These are phyloP conservation scores for Mitosporidium daphniae DNA, from an alignment of 371 early-diverging fungal species.

Conservation along the genomic window DNA sequence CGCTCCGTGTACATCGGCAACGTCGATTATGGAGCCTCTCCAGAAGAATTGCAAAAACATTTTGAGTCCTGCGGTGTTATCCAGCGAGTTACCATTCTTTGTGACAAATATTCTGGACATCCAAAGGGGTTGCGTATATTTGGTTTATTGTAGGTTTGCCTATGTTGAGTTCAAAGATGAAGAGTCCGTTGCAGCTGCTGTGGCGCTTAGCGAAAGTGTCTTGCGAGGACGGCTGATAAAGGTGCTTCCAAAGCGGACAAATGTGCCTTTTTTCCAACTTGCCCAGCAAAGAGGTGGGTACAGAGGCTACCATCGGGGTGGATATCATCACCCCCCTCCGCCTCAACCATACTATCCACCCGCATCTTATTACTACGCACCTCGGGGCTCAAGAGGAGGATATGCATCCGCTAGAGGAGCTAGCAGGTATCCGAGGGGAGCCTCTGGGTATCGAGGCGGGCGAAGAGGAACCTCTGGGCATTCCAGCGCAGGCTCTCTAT, in stretches of 20 bases:
- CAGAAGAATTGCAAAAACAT: constrained; percentile 72
- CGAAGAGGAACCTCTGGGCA: too few species aligned
- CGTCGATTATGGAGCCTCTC: constrained; percentile 69
- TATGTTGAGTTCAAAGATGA: constrained; percentile 77
- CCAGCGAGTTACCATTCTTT: constrained; percentile 67
- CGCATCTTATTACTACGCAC: too few species aligned
- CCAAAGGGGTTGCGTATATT: constrained; percentile 39
- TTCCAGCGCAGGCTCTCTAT: too few species aligned
- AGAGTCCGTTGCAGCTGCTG: constrained; percentile 34
- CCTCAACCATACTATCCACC: too few species aligned
- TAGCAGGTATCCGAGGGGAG: too few species aligned
- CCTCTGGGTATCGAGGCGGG: too few species aligned
- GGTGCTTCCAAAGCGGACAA: constrained; percentile 9
- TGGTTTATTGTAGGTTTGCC: constrained; percentile 11
- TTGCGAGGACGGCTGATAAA: constrained; percentile 52
- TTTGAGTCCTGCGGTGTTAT: constrained; percentile 82
- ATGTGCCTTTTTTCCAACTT: too few species aligned
- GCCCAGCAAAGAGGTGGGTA: too few species aligned
- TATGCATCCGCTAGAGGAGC: too few species aligned
- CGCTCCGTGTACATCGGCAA: constrained; percentile 75
- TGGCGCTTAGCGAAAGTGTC: constrained; percentile 43
- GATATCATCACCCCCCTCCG: too few species aligned
- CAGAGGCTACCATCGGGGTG: too few species aligned
- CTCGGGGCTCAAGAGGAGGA: too few species aligned
- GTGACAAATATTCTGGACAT: constrained; percentile 65